Percentiles rank a stretch among this genome's conserved stretches.
phyloP scores from a whole-genome alignment of 2,329 filamentous ascomycete species.

The Knufia fluminis region DNA sequence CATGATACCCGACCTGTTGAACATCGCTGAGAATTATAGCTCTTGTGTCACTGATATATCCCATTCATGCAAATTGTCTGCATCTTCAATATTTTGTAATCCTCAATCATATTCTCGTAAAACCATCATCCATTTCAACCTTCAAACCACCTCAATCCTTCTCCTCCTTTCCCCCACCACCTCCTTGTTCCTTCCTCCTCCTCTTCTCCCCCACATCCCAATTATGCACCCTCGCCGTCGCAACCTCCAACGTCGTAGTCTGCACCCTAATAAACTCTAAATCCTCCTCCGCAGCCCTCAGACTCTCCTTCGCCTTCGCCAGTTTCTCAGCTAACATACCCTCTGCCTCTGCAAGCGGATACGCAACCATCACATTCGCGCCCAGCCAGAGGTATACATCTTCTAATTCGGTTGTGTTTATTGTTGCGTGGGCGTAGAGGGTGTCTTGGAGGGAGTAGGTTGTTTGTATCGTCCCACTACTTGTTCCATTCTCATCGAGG shows the following conservation, averaged over 20 bases:
- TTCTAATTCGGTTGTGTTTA: slow-evolving; percentile 60
- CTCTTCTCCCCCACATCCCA: slow-evolving; percentile 96
- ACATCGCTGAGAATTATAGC: too few species aligned
- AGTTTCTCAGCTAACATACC: slow-evolving; percentile 68
- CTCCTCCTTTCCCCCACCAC: slow-evolving; percentile 41
- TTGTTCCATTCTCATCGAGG: slow-evolving; percentile 25
- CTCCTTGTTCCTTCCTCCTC: slow-evolving; percentile 61
- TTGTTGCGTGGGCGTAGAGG: slow-evolving; percentile 76
- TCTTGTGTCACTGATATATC: too few species aligned
- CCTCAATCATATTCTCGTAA: too few species aligned
- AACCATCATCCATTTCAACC: too few species aligned
- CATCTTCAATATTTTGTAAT: too few species aligned
- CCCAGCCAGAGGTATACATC: slow-evolving; percentile 98
- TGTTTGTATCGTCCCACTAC: slow-evolving; percentile 52
- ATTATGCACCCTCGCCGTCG: slow-evolving; percentile 94
- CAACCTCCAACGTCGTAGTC: slow-evolving; percentile 95
- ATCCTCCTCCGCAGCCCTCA: slow-evolving; percentile 90
- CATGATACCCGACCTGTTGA: too few species aligned
- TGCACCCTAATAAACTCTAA: slow-evolving; percentile 91
- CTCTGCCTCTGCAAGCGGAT: slow-evolving; percentile 81
- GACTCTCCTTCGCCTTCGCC: slow-evolving; percentile 64
- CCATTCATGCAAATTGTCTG: too few species aligned
- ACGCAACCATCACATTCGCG: slow-evolving; percentile 95
- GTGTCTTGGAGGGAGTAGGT: slow-evolving; percentile 97
- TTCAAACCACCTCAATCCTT: too few species aligned